Percentiles rank a stretch among this genome's conserved stretches.
These are phyloP conservation scores for Pelargonium nanum DNA, from an alignment of 345 rosid genomes.

Conservation along the genomic window DNA sequence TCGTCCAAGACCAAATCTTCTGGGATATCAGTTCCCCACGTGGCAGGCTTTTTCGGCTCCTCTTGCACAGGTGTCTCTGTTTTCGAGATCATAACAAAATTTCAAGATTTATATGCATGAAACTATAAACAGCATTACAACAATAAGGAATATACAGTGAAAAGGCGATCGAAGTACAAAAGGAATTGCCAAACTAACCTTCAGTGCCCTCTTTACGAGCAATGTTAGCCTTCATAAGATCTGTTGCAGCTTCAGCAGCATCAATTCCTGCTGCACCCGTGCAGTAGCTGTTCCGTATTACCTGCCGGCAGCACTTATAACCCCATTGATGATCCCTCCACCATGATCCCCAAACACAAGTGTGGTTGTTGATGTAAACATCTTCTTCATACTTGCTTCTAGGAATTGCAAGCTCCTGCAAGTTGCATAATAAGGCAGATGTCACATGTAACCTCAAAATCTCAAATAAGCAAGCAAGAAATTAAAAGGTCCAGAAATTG, in stretches of 20 bases:
- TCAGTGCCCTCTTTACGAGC: slow-evolving; percentile 41
- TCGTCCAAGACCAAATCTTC: slow-evolving; percentile 61
- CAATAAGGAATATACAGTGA: neutral
- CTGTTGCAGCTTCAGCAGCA: slow-evolving; percentile 64
- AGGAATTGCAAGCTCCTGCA: slow-evolving; percentile 45
- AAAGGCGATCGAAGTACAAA: neutral
- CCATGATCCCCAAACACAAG: slow-evolving; percentile 89
- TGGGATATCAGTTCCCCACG: slow-evolving; percentile 74
- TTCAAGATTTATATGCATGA: too few species aligned
- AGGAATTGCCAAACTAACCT: slow-evolving; percentile 18
- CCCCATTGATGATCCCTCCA: slow-evolving; percentile 90
- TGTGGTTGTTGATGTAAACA: slow-evolving; percentile 50
- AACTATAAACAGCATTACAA: neutral
- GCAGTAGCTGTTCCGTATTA: slow-evolving; percentile 64
- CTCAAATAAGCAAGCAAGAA: too few species aligned
- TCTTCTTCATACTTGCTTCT: slow-evolving; percentile 61
- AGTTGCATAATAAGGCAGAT: neutral
- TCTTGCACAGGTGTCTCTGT: slow-evolving; percentile 29
- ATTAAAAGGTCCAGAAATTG: too few species aligned
- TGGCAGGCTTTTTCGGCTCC: slow-evolving; percentile 57
- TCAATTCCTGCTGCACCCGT: slow-evolving; percentile 73
- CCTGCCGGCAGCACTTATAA: slow-evolving; percentile 69
- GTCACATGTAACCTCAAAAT: too few species aligned
- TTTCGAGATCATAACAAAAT: too few species aligned
- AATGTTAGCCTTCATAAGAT: slow-evolving; percentile 63